These are phyloP conservation scores for Flueggea neowawraea DNA, from an alignment of 441 rosid species.

Conservation along the genomic window DNA sequence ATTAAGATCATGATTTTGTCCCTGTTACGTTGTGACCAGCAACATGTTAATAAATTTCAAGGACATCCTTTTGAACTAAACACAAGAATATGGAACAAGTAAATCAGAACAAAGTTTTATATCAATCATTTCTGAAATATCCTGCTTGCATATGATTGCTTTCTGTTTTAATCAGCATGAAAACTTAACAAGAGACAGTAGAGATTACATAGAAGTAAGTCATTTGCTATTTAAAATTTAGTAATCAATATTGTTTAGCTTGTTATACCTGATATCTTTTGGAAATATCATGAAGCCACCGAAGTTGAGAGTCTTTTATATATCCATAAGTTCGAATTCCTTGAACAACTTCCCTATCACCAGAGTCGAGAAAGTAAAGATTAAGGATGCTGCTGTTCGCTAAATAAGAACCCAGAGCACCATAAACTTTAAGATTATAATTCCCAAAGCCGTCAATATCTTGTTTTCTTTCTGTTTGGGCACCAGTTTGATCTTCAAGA, in stretches of 20 bases:
- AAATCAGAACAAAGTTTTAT: too few species aligned
- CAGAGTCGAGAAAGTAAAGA: conserved; percentile 87
- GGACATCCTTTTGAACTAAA: neutral
- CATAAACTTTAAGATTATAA: conserved; percentile 53
- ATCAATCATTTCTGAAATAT: too few species aligned
- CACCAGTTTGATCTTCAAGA: conserved; percentile 20
- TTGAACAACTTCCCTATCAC: conserved; percentile 64
- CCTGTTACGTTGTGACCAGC: conserved; percentile 40
- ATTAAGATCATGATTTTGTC: conserved; percentile 20
- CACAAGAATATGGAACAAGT: too few species aligned
- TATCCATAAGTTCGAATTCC: conserved; percentile 80
- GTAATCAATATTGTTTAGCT: neutral
- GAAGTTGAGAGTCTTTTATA: conserved; percentile 85
- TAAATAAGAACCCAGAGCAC: conserved; percentile 72
- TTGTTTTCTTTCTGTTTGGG: conserved; percentile 14
- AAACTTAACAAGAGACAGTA: too few species aligned
- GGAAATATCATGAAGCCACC: conserved; percentile 62
- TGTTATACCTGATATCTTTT: conserved; percentile 46
- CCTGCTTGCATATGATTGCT: too few species aligned
- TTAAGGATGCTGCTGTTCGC: conserved; percentile 68
- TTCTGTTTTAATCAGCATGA: too few species aligned
- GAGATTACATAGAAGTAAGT: too few species aligned
- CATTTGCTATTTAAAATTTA: too few species aligned
- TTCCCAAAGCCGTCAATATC: conserved; percentile 82
- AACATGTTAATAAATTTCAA: conserved; percentile 32